These are phyloP conservation scores for Gossypium davidsonii DNA, from an alignment of 441 rosid species.

Conservation along the genomic window DNA sequence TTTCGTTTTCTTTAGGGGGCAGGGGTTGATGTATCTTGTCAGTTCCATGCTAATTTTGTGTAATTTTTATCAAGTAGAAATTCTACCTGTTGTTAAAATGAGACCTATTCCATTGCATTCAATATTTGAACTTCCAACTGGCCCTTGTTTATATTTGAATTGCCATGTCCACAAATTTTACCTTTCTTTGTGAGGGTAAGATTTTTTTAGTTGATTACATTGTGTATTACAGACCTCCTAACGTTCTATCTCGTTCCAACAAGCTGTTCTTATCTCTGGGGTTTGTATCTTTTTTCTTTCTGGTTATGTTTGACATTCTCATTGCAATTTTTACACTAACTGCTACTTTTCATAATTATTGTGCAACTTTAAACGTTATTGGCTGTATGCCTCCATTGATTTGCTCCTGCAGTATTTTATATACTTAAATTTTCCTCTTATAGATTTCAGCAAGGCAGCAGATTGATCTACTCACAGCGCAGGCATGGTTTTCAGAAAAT, in stretches of 20 bases:
- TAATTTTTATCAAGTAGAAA: not conserved
- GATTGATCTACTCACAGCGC: conserved; percentile 74
- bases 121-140: not conserved
- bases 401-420: not conserved
- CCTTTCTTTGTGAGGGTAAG: not conserved
- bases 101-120: not conserved
- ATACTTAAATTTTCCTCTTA: not conserved
- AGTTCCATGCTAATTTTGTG: not conserved
- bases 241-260: not conserved
- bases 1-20: not conserved
- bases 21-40: not conserved
- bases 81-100: not conserved
- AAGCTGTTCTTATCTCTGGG: not conserved
- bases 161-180: not conserved
- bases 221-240: not conserved
- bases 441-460: conserved; percentile 70
- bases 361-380: not conserved
- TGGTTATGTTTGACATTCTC: not conserved
- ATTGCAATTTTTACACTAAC: not conserved
- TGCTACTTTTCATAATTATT: not conserved
- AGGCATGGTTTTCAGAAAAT: conserved; percentile 82
- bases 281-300: not conserved
- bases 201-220: not conserved
- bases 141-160: not conserved
- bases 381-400: not conserved